These are phyloP conservation scores for Yarrowia sp. DNA, from an alignment of 805 yeast species.

Conservation along the genomic window DNA sequence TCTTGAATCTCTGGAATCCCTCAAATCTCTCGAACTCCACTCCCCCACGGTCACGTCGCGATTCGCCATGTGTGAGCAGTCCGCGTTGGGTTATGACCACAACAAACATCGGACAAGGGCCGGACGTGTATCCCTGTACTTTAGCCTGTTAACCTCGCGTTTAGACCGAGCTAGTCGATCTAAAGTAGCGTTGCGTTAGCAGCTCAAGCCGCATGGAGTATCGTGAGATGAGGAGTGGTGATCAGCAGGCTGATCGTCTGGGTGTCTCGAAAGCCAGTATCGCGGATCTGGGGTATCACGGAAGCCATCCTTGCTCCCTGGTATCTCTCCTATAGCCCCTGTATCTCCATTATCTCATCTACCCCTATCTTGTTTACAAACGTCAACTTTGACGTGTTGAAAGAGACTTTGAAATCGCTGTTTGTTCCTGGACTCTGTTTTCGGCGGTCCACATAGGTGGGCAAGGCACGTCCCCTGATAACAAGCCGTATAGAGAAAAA, in stretches of 20 bases:
- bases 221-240: neutral
- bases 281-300: too few species aligned
- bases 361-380: too few species aligned
- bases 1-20: too few species aligned
- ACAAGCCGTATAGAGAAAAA: too few species aligned
- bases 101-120: conserved; percentile 2
- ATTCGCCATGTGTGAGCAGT: neutral
- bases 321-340: too few species aligned
- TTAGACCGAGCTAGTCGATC: neutral
- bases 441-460: neutral
- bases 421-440: neutral
- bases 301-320: too few species aligned
- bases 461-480: neutral
- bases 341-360: too few species aligned
- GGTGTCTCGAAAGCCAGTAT: too few species aligned
- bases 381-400: too few species aligned
- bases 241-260: too few species aligned
- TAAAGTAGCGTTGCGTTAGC: neutral
- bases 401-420: neutral
- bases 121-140: neutral
- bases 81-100: neutral
- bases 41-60: neutral
- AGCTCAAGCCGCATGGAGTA: neutral
- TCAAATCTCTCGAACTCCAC: too few species aligned
- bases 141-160: neutral